Evolutionary conservation across 2,329 filamentous ascomycete species (phyloP).

Genomic region (Zalaria sp.): DNA sequence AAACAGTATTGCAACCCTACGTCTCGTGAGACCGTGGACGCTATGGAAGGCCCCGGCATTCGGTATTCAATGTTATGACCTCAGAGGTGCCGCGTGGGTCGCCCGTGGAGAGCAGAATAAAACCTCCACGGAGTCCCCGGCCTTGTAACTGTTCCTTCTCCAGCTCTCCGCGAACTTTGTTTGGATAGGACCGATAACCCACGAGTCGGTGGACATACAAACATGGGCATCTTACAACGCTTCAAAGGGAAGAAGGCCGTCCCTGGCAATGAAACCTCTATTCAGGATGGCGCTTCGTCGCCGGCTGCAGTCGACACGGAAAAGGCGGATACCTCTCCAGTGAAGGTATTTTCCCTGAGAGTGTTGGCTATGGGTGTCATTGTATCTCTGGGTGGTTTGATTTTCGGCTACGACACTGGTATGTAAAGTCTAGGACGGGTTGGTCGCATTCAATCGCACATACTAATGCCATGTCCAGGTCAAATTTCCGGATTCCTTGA

Average conservation of each 20-base stretch:
- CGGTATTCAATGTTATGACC: no score
- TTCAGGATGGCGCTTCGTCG: neutral
- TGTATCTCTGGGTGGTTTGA: slow-evolving; percentile 22
- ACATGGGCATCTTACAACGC: neutral
- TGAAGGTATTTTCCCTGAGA: slow-evolving; percentile 7
- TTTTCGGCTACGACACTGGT: slow-evolving; percentile 20
- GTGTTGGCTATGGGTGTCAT: slow-evolving; percentile 20
- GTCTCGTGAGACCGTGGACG: no score
- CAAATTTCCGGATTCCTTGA: slow-evolving; percentile 29
- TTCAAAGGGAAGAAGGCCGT: neutral
- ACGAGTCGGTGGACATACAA: neutral
- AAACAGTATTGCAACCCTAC: no score
- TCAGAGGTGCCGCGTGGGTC: no score
- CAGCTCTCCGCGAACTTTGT: no score
- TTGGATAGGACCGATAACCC: no score
- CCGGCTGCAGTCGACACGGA: slow-evolving; percentile 1
- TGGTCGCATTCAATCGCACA: neutral
- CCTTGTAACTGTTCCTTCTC: no score
- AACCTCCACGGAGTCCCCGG: no score
- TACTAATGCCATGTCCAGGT: neutral
- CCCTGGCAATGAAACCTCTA: neutral
- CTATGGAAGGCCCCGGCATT: no score
- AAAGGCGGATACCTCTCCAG: slow-evolving; percentile 4
- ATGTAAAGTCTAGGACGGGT: neutral
- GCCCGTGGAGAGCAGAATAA: no score